Percentiles rank a stretch among this genome's conserved stretches.
Evolutionary conservation across 2,329 filamentous ascomycete genomes (phyloP).

Genomic region (Pseudocercospora macadamiae): DNA sequence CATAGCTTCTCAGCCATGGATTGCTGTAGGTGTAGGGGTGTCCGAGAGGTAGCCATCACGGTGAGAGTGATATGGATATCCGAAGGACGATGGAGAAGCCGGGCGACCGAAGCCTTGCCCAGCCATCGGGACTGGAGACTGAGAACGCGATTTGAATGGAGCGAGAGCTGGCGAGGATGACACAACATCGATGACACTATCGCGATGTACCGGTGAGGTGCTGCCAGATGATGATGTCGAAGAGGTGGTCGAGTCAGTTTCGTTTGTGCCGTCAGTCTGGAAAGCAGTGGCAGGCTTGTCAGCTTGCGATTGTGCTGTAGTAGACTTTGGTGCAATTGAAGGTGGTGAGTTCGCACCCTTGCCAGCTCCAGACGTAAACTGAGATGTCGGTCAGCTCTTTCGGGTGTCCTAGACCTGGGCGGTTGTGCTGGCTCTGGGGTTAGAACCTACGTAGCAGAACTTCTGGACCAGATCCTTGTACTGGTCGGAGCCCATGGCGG

Average conservation of each 20-base stretch:
- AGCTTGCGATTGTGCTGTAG: slow-evolving; percentile 8
- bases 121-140: slow-evolving; percentile 36
- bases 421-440: slow-evolving; percentile 27
- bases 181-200: slow-evolving; percentile 33
- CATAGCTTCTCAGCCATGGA: slow-evolving; percentile 35
- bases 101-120: slow-evolving; percentile 32
- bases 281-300: slow-evolving; percentile 6
- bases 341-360: slow-evolving; percentile 30
- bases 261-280: slow-evolving; percentile 19
- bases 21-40: slow-evolving; percentile 39
- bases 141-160: slow-evolving; percentile 37
- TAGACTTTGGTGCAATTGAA: slow-evolving; percentile 11
- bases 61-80: slow-evolving; percentile 40
- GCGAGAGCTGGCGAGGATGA: slow-evolving; percentile 24
- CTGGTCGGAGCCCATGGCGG: slow-evolving; percentile 78
- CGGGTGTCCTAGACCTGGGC: slow-evolving; percentile 30
- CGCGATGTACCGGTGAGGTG: slow-evolving; percentile 32
- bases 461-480: slow-evolving; percentile 98
- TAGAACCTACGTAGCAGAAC: slow-evolving; percentile 97
- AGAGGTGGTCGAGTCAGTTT: slow-evolving; percentile 18
- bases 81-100: slow-evolving; percentile 39
- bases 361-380: slow-evolving; percentile 40
- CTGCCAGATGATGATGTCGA: slow-evolving; percentile 31
- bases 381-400: slow-evolving; percentile 37
- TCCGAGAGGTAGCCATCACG: slow-evolving; percentile 41